phyloP scores from a whole-genome alignment of 371 early-diverging fungal species.

The Funneliformis caledonium region DNA sequence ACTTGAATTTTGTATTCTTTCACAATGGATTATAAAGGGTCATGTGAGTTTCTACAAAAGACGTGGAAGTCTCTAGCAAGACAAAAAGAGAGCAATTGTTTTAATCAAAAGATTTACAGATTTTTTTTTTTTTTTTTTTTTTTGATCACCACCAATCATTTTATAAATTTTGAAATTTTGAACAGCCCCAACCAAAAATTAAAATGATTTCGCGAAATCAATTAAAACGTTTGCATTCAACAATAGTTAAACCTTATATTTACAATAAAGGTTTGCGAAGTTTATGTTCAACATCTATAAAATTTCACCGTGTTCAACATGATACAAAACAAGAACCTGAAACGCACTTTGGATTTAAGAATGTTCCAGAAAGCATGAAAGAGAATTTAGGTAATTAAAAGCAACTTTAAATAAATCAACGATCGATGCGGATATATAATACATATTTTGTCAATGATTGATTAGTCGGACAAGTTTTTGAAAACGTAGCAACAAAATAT shows the following conservation, averaged over 20 bases:
- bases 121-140: no score
- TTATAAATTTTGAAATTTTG: no score
- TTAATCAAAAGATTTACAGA: no score
- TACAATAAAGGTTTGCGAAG: neutral
- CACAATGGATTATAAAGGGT: no score
- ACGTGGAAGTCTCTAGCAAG: no score
- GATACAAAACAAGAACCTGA: slow-evolving; percentile 34
- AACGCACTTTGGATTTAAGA: slow-evolving; percentile 93
- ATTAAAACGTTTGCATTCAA: neutral
- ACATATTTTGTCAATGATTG: neutral
- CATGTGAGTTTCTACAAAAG: no score
- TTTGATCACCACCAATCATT: no score
- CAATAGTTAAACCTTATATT: neutral
- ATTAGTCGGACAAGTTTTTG: slow-evolving; percentile 86
- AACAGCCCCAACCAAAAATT: no score
- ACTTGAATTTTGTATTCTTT: no score
- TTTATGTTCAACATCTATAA: neutral
- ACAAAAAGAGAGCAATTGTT: no score
- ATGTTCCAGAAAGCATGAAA: slow-evolving; percentile 84
- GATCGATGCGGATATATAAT: neutral
- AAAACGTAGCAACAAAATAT: slow-evolving; percentile 90
- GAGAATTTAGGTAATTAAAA: slow-evolving; percentile 70
- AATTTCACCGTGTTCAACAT: neutral
- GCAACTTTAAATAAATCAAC: neutral
- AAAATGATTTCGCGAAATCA: neutral